Evolutionary conservation across 306 rosid genomes (phyloP), one percentile per base, ranked within the genome.

Genomic region (Fagus crenata): DNA sequence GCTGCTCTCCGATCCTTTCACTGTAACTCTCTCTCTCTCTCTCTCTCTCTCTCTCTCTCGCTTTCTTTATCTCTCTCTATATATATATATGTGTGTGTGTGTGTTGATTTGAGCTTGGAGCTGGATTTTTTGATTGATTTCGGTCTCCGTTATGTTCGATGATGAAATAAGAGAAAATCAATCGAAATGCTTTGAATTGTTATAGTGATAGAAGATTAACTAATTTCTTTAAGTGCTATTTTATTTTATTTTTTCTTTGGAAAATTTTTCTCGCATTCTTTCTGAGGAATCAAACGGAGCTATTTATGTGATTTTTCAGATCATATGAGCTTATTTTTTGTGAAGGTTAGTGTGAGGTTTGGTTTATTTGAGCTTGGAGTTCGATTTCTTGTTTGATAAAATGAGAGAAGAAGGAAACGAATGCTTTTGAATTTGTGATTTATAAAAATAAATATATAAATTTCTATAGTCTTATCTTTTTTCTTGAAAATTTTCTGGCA

Each of bases 1-100:
- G 89, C 90, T 61, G 85, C 84, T 58, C 80, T 88, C 89, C 92
- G 90, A 76, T 88, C 97, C 72, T 84, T 90, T 64, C 81, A 80
- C 86, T 88, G 98, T 92, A 88, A 64, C 36, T 78, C 78, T 81
- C 82, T 80, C 84, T 82, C 85, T 79, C n/a, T n/a, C n/a, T n/a
- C n/a, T n/a, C n/a, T n/a, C n/a, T n/a, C n/a, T n/a, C 37, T 53
- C 6, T 71, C 28, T 75, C n/a, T 42, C n/a, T 31, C 1, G 28
- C 55, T 46, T 49, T 77, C 73, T 68, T 75, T 72, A 32, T 53
- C 6, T 75, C 28, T 75, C n/a, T 42, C n/a, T 31, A 1, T 78
- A 5, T 74, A 3, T 58, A 0, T 75, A 3, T 71, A 3, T 74
- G 35, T 43, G 32, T 40, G 7, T n/a, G n/a, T 18, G 6, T 37